Conservation (phyloP, 371 early-diverging fungal species). For the Batkoa obscura region DNA sequence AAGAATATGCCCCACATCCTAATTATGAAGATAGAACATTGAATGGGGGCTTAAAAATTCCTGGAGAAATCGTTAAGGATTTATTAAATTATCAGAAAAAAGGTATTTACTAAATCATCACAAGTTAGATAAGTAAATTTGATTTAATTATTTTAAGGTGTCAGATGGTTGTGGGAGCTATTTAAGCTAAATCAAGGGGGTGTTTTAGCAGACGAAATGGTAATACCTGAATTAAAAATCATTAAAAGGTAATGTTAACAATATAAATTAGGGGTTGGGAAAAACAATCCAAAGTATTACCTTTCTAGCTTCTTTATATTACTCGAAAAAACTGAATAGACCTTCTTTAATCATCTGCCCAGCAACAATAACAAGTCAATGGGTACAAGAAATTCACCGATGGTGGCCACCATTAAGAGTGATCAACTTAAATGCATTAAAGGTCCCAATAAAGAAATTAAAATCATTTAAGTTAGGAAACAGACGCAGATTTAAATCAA, state of each 20-base stretch:
- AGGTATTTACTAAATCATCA: conserved; percentile 13
- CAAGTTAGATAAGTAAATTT: background rate
- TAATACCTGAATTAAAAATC: conserved; percentile 8
- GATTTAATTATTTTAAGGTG: conserved; percentile 16
- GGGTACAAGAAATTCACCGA: conserved; percentile 87
- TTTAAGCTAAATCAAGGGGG: conserved; percentile 80
- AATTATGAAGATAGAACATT: conserved; percentile 31
- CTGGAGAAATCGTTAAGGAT: conserved; percentile 64
- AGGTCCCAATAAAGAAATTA: conserved; percentile 35
- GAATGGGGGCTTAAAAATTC: conserved; percentile 39
- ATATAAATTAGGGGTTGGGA: conserved; percentile 59
- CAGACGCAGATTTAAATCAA: conserved; percentile 2
- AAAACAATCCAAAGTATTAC: conserved; percentile 90
- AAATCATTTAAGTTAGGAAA: background rate
- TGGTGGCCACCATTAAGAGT: conserved; percentile 95
- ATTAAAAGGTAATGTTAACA: background rate
- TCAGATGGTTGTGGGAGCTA: conserved; percentile 86
- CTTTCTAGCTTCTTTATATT: conserved; percentile 51
- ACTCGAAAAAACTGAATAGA: conserved; percentile 26
- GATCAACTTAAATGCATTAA: conserved; percentile 68
- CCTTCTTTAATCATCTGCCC: conserved; percentile 80
- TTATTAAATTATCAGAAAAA: conserved; percentile 88
- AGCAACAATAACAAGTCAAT: conserved; percentile 87
- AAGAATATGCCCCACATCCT: conserved; percentile 40
- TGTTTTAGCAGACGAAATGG: conserved; percentile 96